Evolutionary conservation across 495 filamentous ascomycete genomes (phyloP).

Genomic region (Aspergillus egyptiacus): DNA sequence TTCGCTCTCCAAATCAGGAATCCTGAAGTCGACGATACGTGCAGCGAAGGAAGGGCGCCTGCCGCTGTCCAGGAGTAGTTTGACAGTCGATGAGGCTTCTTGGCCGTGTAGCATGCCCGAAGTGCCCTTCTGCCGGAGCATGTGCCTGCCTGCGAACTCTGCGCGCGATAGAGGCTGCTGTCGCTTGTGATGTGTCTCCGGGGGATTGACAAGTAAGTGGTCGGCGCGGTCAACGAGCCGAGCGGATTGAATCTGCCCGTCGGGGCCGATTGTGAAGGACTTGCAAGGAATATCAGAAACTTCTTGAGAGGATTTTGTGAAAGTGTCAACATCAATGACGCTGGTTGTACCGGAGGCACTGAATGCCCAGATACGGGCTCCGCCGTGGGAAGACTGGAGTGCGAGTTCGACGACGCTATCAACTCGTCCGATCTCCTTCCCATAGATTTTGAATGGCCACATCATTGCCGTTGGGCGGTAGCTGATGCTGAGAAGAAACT

Average conservation of each 20-base stretch:
- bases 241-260: slow-evolving; percentile 26
- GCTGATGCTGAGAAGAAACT: slow-evolving; percentile 33
- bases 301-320: slow-evolving; percentile 13
- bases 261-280: slow-evolving; percentile 20
- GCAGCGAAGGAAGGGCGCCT: slow-evolving; percentile 34
- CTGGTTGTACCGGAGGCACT: slow-evolving; percentile 25
- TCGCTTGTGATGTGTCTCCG: slow-evolving; percentile 25
- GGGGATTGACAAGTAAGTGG: neutral
- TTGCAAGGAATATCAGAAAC: slow-evolving; percentile 22
- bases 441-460: slow-evolving; percentile 41
- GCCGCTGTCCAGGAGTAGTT: neutral
- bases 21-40: slow-evolving; percentile 38
- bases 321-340: slow-evolving; percentile 36
- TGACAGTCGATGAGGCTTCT: neutral
- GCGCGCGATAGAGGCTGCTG: slow-evolving; percentile 20
- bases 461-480: slow-evolving; percentile 33
- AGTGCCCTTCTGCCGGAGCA: neutral
- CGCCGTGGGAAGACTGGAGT: slow-evolving; percentile 31
- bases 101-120: neutral
- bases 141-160: slow-evolving; percentile 26
- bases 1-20: slow-evolving; percentile 30
- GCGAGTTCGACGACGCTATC: slow-evolving; percentile 33
- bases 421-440: slow-evolving; percentile 38
- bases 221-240: slow-evolving; percentile 15
- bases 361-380: slow-evolving; percentile 40